Percentiles rank a stretch among this genome's conserved stretches.
Conservation (phyloP, 2,329 filamentous ascomycete genomes). For the Tolypocladium sp. region DNA sequence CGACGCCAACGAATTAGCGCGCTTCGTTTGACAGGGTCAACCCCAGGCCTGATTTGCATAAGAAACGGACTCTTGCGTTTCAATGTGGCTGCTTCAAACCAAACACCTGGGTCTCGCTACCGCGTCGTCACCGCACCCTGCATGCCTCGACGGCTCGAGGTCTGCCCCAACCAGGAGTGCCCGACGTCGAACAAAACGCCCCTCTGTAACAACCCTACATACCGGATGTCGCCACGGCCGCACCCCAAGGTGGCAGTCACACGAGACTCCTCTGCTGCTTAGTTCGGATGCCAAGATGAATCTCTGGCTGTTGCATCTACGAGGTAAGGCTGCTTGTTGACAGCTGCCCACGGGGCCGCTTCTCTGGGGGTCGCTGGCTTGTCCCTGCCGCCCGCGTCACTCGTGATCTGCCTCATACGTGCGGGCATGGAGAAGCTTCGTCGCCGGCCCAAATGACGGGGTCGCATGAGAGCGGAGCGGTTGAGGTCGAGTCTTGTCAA, state of each 20-base stretch:
- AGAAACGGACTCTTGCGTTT: constrained; percentile 14
- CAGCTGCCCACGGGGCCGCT: not conserved
- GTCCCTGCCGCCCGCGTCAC: not conserved
- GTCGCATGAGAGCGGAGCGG: not conserved
- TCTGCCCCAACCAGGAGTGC: not conserved
- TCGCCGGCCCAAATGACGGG: not conserved
- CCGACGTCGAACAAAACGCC: not conserved
- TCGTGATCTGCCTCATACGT: not conserved
- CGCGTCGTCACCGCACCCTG: constrained; percentile 2
- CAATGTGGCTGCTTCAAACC: constrained; percentile 19
- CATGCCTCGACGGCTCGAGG: not conserved
- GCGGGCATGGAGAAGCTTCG: not conserved
- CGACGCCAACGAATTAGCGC: not conserved
- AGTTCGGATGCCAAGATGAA: constrained; percentile 18
- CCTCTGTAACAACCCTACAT: not conserved
- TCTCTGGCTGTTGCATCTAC: not conserved
- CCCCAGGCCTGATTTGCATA: constrained; percentile 1
- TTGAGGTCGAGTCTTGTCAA: not conserved
- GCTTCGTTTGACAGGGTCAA: not conserved
- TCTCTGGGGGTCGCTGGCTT: not conserved
- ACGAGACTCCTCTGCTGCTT: not conserved
- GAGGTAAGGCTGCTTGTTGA: not conserved
- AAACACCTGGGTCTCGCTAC: constrained; percentile 15
- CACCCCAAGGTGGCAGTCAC: not conserved
- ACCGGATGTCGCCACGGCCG: constrained; percentile 2